Conservation (phyloP, 2,329 filamentous ascomycete species). For the Ophiostoma quercus region DNA sequence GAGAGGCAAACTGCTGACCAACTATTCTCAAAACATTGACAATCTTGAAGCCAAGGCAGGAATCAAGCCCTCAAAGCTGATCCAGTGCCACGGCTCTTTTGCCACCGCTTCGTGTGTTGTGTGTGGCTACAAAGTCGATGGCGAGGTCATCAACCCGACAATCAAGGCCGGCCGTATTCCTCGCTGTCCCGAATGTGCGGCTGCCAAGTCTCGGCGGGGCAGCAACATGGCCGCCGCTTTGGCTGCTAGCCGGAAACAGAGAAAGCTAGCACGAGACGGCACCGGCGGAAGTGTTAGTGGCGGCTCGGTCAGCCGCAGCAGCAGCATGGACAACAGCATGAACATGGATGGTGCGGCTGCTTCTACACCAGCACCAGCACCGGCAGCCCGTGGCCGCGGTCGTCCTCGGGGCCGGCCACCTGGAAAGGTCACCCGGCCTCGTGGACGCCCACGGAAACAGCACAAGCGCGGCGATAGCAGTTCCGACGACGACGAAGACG, state of each 20-base stretch:
- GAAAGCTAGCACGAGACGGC: not conserved
- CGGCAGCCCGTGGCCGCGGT: slow-evolving; percentile 22
- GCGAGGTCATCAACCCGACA: slow-evolving; percentile 72
- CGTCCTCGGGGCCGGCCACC: slow-evolving; percentile 33
- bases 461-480: slow-evolving; percentile 36
- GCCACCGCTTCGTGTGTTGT: slow-evolving; percentile 84
- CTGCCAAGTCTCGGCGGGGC: slow-evolving; percentile 37
- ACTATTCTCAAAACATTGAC: slow-evolving; percentile 99
- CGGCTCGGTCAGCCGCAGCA: slow-evolving; percentile 22
- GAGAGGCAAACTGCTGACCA: slow-evolving; percentile 83
- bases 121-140: slow-evolving; percentile 68
- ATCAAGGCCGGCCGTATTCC: slow-evolving; percentile 73
- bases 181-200: slow-evolving; percentile 66
- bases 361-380: slow-evolving; percentile 27
- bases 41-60: slow-evolving; percentile 88
- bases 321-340: slow-evolving; percentile 21
- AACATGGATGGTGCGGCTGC: slow-evolving; percentile 19
- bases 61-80: slow-evolving; percentile 71
- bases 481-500: slow-evolving; percentile 37
- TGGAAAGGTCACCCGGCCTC: slow-evolving; percentile 32
- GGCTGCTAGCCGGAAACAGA: not conserved
- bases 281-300: not conserved
- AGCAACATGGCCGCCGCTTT: not conserved
- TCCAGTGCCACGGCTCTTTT: slow-evolving; percentile 96
- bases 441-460: slow-evolving; percentile 39